A percentile compares a stretch with the other conserved stretches of the same genome.
phyloP scores from a whole-genome alignment of 306 rosid genomes.

The Oxytropis ochrocephala region DNA sequence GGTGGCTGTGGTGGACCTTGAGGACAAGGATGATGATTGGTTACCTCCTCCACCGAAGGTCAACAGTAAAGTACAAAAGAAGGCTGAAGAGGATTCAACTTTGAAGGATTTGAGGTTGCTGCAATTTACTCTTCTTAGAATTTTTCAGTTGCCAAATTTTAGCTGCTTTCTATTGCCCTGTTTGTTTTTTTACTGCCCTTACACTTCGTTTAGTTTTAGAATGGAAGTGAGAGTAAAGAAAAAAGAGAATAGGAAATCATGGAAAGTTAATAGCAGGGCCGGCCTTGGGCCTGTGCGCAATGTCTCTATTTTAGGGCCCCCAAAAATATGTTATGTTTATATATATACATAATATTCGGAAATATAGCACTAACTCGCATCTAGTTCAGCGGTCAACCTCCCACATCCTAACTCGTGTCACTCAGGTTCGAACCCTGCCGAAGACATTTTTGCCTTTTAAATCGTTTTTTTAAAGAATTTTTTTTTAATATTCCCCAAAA shows the following conservation, averaged over 20 bases:
- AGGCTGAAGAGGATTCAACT: slow-evolving; percentile 52
- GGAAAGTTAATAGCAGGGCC: neutral
- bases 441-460: no score
- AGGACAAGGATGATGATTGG: slow-evolving; percentile 86
- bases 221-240: neutral
- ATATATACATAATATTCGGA: no score
- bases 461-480: no score
- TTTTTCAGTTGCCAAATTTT: neutral
- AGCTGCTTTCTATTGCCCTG: neutral
- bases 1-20: slow-evolving; percentile 35
- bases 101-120: slow-evolving; percentile 64
- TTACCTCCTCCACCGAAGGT: slow-evolving; percentile 81
- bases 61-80: slow-evolving; percentile 6
- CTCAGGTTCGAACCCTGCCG: no score
- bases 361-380: no score
- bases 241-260: neutral
- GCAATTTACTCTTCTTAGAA: neutral
- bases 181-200: neutral
- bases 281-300: no score
- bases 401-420: no score
- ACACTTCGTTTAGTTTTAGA: neutral
- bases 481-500: no score
- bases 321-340: no score
- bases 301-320: no score
- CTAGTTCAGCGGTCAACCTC: no score